Conservation (phyloP, 2,329 filamentous ascomycete species). For the Claviceps digitariae region DNA sequence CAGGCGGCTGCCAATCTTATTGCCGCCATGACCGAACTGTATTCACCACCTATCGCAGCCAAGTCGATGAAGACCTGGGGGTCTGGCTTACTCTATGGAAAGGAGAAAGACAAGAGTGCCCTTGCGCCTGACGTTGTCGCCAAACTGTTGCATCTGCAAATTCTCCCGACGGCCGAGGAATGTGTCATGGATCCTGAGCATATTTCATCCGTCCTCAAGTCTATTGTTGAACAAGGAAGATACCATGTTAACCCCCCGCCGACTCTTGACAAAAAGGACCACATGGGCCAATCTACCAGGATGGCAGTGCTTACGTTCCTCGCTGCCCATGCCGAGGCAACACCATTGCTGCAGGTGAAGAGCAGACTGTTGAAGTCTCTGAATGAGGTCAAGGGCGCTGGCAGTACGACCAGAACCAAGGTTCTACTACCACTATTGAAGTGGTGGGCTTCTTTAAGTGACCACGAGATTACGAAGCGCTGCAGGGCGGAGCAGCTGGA, state of each 20-base stretch:
- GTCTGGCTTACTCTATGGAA: conserved; percentile 50
- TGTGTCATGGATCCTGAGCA: conserved; percentile 68
- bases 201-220: conserved; percentile 46
- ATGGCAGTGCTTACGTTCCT: conserved; percentile 57
- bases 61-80: conserved; percentile 44
- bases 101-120: conserved; percentile 31
- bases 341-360: conserved; percentile 58
- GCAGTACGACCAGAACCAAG: conserved; percentile 54
- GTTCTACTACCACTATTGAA: conserved; percentile 63
- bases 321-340: conserved; percentile 54
- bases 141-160: conserved; percentile 48
- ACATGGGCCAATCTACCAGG: conserved; percentile 47
- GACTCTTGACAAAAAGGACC: conserved; percentile 36
- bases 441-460: conserved; percentile 48
- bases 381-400: conserved; percentile 59
- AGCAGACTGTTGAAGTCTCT: conserved; percentile 57
- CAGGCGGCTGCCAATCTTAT: conserved; percentile 59
- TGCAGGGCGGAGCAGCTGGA: conserved; percentile 27
- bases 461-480: conserved; percentile 34
- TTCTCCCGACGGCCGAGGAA: conserved; percentile 73
- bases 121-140: conserved; percentile 43
- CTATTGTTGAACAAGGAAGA: conserved; percentile 26
- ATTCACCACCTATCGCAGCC: conserved; percentile 21
- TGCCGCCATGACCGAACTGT: conserved; percentile 37
- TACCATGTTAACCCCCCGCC: conserved; percentile 19